These are phyloP conservation scores for Talaromyces islandicus DNA, from an alignment of 2,329 filamentous ascomycete species.

Conservation along the genomic window DNA sequence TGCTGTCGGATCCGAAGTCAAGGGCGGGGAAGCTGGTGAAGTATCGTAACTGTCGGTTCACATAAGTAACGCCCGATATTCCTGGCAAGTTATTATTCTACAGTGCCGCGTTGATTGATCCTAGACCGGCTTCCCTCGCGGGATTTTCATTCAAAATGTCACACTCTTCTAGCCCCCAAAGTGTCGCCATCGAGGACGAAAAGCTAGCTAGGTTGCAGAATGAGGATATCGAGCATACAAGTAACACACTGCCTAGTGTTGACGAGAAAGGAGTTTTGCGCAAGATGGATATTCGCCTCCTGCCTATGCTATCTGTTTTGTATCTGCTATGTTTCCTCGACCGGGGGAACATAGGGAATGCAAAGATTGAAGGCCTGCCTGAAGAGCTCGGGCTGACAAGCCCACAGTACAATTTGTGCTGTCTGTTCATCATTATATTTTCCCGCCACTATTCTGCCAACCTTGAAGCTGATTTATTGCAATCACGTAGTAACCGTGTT, in stretches of 20 bases:
- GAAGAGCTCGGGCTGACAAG: conserved; percentile 41
- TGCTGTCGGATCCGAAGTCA: neutral
- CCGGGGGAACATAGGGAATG: conserved; percentile 50
- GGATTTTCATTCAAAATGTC: neutral
- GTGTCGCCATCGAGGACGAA: neutral
- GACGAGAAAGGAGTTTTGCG: conserved; percentile 28
- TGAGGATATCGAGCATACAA: neutral
- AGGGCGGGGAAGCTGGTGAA: neutral
- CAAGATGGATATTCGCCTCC: conserved; percentile 32
- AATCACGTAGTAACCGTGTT: conserved; percentile 45
- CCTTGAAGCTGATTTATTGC: conserved; percentile 18
- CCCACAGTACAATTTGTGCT: conserved; percentile 20
- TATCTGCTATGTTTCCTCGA: conserved; percentile 44
- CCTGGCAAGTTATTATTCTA: neutral
- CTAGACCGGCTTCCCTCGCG: neutral
- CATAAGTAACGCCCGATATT: neutral
- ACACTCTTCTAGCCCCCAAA: neutral
- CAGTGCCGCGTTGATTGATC: neutral
- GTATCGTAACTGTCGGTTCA: neutral
- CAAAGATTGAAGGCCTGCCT: conserved; percentile 49
- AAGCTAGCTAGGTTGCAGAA: neutral
- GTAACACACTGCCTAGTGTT: neutral
- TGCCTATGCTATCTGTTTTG: conserved; percentile 30
- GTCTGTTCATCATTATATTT: conserved; percentile 9
- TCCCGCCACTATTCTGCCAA: neutral